Evolutionary conservation across 1,284 basidiomycete genomes (phyloP), one percentile per base, ranked within the genome.

Genomic region (Rhodotorula sp.): DNA sequence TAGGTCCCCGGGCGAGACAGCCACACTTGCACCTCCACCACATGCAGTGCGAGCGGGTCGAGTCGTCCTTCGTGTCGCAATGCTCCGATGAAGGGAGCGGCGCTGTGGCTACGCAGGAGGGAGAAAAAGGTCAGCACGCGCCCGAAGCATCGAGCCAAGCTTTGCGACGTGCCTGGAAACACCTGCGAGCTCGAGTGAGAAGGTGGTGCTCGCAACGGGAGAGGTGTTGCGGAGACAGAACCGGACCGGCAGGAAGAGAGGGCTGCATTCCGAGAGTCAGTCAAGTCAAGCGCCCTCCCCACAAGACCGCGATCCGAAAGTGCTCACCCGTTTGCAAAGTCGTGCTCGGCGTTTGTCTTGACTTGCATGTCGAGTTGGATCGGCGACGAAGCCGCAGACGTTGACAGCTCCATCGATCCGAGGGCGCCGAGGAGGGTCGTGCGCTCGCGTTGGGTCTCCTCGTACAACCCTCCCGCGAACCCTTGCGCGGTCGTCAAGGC

Each of bases 361-460:
- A 76, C 72, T 15, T 80, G 77, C 10, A 86, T 75, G 5, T 81
- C 79, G 54, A 90, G 82, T 3, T 85, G 83, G 0, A 90, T 69
- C 6, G 93, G 92, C 79, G 31, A 26, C 23, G 12, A 7, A 8
- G 23, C 56, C 16, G 18, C 65, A 8, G 60, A 93, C 87, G 85
- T 89, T 82, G 67, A 92, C 90, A 91, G 20, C 78, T 90, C 88
- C 72, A 89, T 90, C 6, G 83, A 81, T 60, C 86, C 83, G 43
- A 96, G 86, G 7, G 87, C 86, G 47, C 87, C 84, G 60, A 93
- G 79, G 46, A 95, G 83, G 59, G 87, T 86, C 73, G 82, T 81
- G 77, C 88, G 87, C 80, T 93, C 87, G 63, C 89, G 84, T 68
- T 87, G 87, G 7, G 92, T 94, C 83, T 96, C 92, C 26, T 91